Evolutionary conservation across 2,329 filamentous ascomycete genomes (phyloP), one percentile per base, ranked within the genome.

Genomic region (Lizonia empirigonia): DNA sequence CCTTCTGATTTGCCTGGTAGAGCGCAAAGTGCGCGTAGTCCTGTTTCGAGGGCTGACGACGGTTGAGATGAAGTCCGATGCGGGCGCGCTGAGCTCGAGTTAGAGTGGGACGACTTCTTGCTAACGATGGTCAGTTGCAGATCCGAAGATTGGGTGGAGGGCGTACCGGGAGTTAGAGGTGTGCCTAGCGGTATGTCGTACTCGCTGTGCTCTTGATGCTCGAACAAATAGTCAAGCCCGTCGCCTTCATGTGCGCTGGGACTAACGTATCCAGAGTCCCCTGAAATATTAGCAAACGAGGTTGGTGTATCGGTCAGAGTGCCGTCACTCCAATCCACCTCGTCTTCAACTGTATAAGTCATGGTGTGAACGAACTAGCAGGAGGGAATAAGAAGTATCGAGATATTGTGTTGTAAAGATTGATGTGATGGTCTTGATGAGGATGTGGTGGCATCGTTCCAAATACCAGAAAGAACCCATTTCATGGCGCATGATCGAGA

Each of bases 311-410:
- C 37, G 9, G 45, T 36, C 0, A 65, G 40, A 7, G 64, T 46
- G 13, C 63, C 51, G 20, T 67, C 63, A 24, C 62, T 62, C 62
- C 63, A 67, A 38, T 68, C 61, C 7, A 68, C 44, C 36, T 63
- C 56, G 23, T 67, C 63, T 37, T 67, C 63, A 27, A 53, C 34
- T 7, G 44, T 44, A 32, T 53, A 56, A 9, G 16, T 12, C 58
- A 67, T 67, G 2, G 2, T 40, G 4, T 13, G 18, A 12, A 3
- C 3, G 16, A 12, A 8, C 18, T 18, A 4, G 18, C 8, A 10
- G 8, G 13, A 4, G 6, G 9, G 32, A 16, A 35, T 13, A 7
- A 10, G 12, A 12, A 12, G 8, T 42, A 16, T 22, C 18, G 18
- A 30, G 36, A 39, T 9, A 10, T 30, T 10, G 30, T 50, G 10